Evolutionary conservation across 768 basidiomycete genomes (phyloP).

Genomic region (Postia placenta): DNA sequence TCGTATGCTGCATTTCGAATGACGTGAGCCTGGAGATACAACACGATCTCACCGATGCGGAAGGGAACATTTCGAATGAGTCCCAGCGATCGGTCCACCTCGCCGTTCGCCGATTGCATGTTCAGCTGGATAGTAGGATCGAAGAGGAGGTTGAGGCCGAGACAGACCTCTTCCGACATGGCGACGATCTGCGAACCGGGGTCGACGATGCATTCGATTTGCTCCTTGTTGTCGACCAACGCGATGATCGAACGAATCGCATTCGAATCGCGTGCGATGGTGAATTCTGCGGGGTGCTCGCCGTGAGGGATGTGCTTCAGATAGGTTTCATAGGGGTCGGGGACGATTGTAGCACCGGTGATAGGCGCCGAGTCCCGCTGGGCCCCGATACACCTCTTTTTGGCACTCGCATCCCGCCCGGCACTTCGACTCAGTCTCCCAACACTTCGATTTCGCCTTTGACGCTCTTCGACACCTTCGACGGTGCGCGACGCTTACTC

Average conservation of each 20-base stretch:
- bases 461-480: no score
- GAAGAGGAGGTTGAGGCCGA: constrained; percentile 9
- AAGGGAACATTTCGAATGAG: constrained; percentile 4
- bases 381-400: no score
- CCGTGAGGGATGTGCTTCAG: neutral
- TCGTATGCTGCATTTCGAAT: constrained; percentile 4
- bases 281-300: neutral
- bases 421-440: no score
- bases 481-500: no score
- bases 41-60: neutral
- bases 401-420: no score
- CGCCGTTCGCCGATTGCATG: constrained; percentile 14
- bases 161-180: constrained; percentile 17
- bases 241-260: constrained; percentile 12
- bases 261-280: constrained; percentile 8
- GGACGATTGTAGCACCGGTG: constrained; percentile 5
- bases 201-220: constrained; percentile 15
- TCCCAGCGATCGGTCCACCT: constrained; percentile 6
- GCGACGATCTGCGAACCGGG: constrained; percentile 17
- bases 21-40: constrained; percentile 6
- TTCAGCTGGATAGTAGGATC: constrained; percentile 8
- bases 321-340: constrained; percentile 10
- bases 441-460: no score
- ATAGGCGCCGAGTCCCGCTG: neutral
- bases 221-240: constrained; percentile 4